Percentiles rank a stretch among this genome's conserved stretches.
Evolutionary conservation across 2,329 filamentous ascomycete species (phyloP).

Genomic region (Pseudopithomyces chartarum): DNA sequence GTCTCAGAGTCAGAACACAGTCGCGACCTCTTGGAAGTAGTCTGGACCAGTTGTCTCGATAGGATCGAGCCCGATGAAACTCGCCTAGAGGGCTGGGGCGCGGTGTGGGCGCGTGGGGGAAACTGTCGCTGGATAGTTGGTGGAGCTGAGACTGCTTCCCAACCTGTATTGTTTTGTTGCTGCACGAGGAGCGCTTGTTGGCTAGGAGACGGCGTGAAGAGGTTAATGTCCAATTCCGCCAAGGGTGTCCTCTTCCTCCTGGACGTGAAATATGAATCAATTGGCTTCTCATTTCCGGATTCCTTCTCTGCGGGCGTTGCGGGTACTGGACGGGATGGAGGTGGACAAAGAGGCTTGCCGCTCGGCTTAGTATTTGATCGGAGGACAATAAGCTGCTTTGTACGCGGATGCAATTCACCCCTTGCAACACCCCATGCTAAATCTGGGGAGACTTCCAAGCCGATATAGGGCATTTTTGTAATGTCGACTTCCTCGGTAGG

Average conservation of each 20-base stretch:
- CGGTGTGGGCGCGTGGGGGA: conserved; percentile 38
- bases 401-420: conserved; percentile 88
- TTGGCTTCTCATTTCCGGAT: conserved; percentile 53
- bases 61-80: conserved; percentile 40
- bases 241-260: conserved; percentile 66
- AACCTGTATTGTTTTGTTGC: conserved; percentile 56
- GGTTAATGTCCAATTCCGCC: conserved; percentile 70
- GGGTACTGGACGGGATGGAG: conserved; percentile 21
- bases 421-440: conserved; percentile 75
- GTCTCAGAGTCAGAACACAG: conserved; percentile 50
- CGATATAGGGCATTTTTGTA: conserved; percentile 80
- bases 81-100: conserved; percentile 50
- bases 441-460: conserved; percentile 69
- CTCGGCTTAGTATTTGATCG: conserved; percentile 39
- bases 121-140: conserved; percentile 40
- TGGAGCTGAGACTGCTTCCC: conserved; percentile 59
- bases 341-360: conserved; percentile 41
- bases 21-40: conserved; percentile 49
- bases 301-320: conserved; percentile 63
- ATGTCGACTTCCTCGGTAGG: conserved; percentile 67
- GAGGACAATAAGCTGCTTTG: conserved; percentile 67
- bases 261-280: conserved; percentile 68
- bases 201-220: conserved; percentile 68
- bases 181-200: conserved; percentile 64
- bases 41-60: conserved; percentile 51